phyloP scores from a whole-genome alignment of 805 yeast species.

The Monosporozyma yasuniensis region DNA sequence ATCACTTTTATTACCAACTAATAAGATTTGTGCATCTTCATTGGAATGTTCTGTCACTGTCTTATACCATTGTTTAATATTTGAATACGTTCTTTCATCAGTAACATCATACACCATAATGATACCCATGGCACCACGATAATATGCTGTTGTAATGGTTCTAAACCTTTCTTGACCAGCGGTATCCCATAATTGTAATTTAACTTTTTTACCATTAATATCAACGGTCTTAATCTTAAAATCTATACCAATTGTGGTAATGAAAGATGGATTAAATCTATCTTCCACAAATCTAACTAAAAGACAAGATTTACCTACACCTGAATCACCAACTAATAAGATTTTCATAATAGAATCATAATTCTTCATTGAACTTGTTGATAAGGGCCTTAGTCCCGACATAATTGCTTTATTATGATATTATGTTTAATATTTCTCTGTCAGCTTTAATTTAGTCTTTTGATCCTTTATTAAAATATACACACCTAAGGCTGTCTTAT shows the following conservation, averaged over 20 bases:
- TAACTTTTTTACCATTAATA: slow-evolving; percentile 83
- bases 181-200: slow-evolving; percentile 94
- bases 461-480: not conserved
- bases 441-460: too few relatives aligned
- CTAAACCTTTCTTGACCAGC: slow-evolving; percentile 95
- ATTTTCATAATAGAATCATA: slow-evolving; percentile 89
- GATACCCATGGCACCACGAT: slow-evolving; percentile 85
- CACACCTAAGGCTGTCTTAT: not conserved
- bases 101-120: slow-evolving; percentile 77
- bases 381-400: not conserved
- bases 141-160: slow-evolving; percentile 88
- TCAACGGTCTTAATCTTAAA: slow-evolving; percentile 95
- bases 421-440: not conserved
- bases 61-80: slow-evolving; percentile 89
- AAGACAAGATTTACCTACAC: slow-evolving; percentile 84
- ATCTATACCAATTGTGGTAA: slow-evolving; percentile 96
- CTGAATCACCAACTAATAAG: slow-evolving; percentile 87
- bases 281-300: slow-evolving; percentile 90
- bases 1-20: slow-evolving; percentile 95
- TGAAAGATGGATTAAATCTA: slow-evolving; percentile 91
- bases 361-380: slow-evolving; percentile 6
- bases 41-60: slow-evolving; percentile 97
- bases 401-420: not conserved
- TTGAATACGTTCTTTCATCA: slow-evolving; percentile 84
- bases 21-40: slow-evolving; percentile 87